Base-by-base conservation (phyloP, 1,284 basidiomycete species). In the Tilletia horrida region DNA sequence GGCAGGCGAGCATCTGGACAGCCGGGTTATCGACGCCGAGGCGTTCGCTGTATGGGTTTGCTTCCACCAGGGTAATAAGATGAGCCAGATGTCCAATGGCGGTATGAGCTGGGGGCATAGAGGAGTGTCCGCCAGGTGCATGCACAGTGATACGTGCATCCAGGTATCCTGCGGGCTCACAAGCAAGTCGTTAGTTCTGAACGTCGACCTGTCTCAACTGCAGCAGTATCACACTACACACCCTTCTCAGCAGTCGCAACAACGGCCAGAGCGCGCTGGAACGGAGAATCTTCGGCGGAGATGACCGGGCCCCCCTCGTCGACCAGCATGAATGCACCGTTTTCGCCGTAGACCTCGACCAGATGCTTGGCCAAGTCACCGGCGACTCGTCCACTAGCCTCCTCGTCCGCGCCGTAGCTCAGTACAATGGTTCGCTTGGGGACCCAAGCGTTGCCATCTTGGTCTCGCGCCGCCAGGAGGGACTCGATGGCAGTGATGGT, bases 401-500 rank as follows among this genome's bases (percentile, higher is more conserved):
- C 89, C 74, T 90, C 90, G 74, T 91, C 89, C 67, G 87, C 87
- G n/a, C 90, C 90, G 63, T 87, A 88, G 1, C 87, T 85, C 27
- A 89, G 83, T 40, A 50, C 31, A 21, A 59, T 23, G 27, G 55
- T 65, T 7, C 64, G 64, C 23, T 65, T 59, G 23, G 64, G 55
- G 11, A 23, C n/a, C 40, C 35, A 63, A 31, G 29, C 27, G 16
- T 40, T 40, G 3, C 59, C 61, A 18, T 42, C 61, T 21, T 59
- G 14, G 23, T 65, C 64, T 11, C 25, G 27, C 6, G 42, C 42
- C 47, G 42, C 66, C 18, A 63, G 59, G 13, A 87, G 82, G 59
- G 82, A 82, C 76, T 86, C 85, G 13, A 85, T 74, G 0, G 85
- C 82, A 7, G 82, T 80, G 50, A 85, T 77, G 63, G 85, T 83